Conservation (phyloP, 495 filamentous ascomycete genomes). For the Penicillium simplicissimum region DNA sequence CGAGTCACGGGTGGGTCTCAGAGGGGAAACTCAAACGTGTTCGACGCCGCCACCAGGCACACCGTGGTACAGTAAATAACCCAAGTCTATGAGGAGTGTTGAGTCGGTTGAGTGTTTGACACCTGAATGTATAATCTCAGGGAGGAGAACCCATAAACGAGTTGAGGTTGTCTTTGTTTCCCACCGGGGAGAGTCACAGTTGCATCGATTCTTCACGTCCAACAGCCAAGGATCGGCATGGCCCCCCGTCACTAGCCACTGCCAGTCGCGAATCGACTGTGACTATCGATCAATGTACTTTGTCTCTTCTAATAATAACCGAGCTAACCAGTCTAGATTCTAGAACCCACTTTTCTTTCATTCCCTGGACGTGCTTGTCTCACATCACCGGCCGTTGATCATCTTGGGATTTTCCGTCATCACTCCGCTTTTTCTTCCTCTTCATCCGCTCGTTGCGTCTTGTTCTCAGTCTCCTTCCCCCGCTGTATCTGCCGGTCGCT, state of each 20-base stretch:
- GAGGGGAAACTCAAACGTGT: constrained; percentile 10
- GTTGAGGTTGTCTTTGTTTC: neutral
- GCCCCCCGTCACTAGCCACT: neutral
- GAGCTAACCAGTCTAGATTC: constrained; percentile 14
- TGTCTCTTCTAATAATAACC: constrained; percentile 17
- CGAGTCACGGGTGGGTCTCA: neutral
- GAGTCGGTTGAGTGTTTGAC: too few relatives aligned
- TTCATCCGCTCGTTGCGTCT: constrained; percentile 9
- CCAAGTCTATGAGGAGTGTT: neutral
- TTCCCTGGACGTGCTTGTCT: constrained; percentile 20
- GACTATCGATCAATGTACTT: constrained; percentile 5
- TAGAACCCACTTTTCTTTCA: constrained; percentile 25
- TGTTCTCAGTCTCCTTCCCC: constrained; percentile 1
- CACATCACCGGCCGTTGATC: constrained; percentile 15
- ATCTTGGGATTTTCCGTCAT: constrained; percentile 22
- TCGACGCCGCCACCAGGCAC: constrained; percentile 13
- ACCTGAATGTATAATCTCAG: too few relatives aligned
- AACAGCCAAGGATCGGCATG: neutral
- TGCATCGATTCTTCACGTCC: neutral
- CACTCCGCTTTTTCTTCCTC: constrained; percentile 13
- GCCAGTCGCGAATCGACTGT: neutral
- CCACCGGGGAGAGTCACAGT: neutral
- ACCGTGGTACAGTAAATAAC: neutral
- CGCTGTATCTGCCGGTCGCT: constrained; percentile 2
- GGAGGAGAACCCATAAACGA: too few relatives aligned